These are phyloP conservation scores for Gamarada debralockiae DNA, from an alignment of 495 filamentous ascomycete genomes.

Conservation along the genomic window DNA sequence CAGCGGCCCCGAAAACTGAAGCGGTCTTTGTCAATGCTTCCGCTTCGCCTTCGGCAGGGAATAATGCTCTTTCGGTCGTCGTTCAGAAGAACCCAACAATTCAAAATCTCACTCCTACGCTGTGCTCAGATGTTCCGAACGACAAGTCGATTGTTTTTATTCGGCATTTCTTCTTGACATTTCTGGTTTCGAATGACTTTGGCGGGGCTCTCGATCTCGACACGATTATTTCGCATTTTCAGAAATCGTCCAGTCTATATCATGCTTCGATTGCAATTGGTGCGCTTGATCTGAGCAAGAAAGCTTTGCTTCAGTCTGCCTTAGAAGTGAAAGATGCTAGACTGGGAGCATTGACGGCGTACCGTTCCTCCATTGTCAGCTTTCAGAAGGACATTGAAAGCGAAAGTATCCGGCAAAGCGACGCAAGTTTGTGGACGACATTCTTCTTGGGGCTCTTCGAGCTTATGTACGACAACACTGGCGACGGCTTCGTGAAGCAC, in stretches of 20 bases:
- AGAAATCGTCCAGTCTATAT: constrained; percentile 7
- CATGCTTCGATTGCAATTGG: constrained; percentile 9
- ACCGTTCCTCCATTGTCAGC: not conserved
- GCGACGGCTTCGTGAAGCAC: constrained; percentile 21
- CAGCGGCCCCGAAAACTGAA: not conserved
- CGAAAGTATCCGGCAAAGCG: not conserved
- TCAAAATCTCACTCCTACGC: not conserved
- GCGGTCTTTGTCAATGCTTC: constrained; percentile 6
- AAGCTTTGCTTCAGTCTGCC: too few species aligned
- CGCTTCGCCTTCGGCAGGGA: not conserved
- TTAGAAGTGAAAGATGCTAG: not conserved
- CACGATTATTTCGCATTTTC: constrained; percentile 2
- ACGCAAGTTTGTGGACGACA: constrained; percentile 17
- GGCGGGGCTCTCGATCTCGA: not conserved
- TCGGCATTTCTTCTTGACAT: constrained; percentile 11
- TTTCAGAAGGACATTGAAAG: constrained; percentile 9
- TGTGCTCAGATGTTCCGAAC: not conserved
- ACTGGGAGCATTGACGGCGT: constrained; percentile 5
- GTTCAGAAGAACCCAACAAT: not conserved
- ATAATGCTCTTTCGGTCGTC: not conserved
- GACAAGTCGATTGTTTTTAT: not conserved
- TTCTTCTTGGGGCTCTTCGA: constrained; percentile 20
- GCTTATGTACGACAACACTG: constrained; percentile 22
- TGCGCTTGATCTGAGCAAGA: constrained; percentile 11
- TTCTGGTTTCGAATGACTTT: constrained; percentile 11